Evolutionary conservation across 345 rosid genomes (phyloP), one percentile per base, ranked within the genome.

Genomic region (Gynandropsis gynandra): DNA sequence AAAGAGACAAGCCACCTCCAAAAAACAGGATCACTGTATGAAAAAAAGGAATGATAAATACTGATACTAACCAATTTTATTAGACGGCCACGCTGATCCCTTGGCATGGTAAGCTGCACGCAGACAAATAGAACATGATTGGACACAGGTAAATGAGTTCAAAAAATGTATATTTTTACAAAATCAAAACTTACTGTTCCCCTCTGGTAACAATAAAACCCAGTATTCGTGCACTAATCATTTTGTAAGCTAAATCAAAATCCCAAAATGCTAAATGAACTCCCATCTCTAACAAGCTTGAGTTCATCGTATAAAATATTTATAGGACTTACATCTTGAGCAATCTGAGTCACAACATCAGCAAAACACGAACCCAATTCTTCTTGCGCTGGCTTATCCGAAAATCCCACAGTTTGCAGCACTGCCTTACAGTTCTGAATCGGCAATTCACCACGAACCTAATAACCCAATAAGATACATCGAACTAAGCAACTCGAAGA

Each of bases 371-470:
- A 88, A 20, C 72, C 89, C 56, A 85, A 58, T 56, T 74, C 97
- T 34, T 66, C 76, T 27, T 15, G 59, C 13, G 84, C 68, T 8
- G 76, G 76, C 29, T 60, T 62, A 17, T 80, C 92, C 32, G 51
- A 56, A 64, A 83, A 88, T 7, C 73, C 77, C 55, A 80, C 85
- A 12, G 67, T 70, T 4, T 88, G 95, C 83, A 93, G 59, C 9
- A 74, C 80, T 17, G 70, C 61, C 70, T 75, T 88, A 61, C 95
- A 81, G 76, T 85, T 88, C 72, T 76, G 92, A 58, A 83, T 70
- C 50, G 87, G 85, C 76, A 93, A 64, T 45, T 88, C 99, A 18
- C 96, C 97, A 29, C 95, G 83, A 52, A 85, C 95, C 99, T 93
- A 53, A 61, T 33, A 41, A 56, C 59, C 52, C 52, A 55, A 47